Conservation (phyloP, 805 yeast species). For the Millerozyma acaciae region DNA sequence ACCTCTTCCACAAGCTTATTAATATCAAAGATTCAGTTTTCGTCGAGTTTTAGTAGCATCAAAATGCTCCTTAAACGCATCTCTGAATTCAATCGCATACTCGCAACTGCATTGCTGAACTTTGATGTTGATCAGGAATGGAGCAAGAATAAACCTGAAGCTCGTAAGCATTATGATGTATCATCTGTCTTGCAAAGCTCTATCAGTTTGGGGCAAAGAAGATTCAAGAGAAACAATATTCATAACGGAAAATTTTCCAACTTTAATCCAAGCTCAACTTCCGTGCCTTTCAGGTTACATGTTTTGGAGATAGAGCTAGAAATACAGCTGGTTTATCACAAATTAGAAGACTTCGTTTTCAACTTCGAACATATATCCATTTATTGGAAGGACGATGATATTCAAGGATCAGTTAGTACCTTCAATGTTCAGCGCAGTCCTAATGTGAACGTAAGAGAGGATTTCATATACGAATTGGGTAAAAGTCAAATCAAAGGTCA, state of each 20-base stretch:
- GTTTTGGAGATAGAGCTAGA: constrained; percentile 17
- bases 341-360: constrained; percentile 24
- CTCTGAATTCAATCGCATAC: constrained; percentile 6
- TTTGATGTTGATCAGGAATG: too few relatives aligned
- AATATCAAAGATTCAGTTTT: constrained; percentile 12
- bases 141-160: not conserved
- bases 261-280: constrained; percentile 24
- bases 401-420: constrained; percentile 20
- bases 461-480: constrained; percentile 17
- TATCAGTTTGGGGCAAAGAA: constrained; percentile 10
- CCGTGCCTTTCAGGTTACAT: constrained; percentile 32
- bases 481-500: constrained; percentile 2
- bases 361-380: constrained; percentile 18
- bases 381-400: constrained; percentile 16
- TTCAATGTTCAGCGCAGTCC: constrained; percentile 15
- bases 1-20: constrained; percentile 13
- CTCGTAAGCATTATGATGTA: too few relatives aligned
- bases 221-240: constrained; percentile 10
- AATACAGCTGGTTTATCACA: constrained; percentile 14
- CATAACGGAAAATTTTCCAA: too few relatives aligned
- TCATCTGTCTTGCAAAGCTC: constrained; percentile 7
- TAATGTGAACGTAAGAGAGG: constrained; percentile 7
- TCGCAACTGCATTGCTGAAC: too few relatives aligned
- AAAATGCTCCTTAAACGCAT: constrained; percentile 8
- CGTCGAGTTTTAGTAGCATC: constrained; percentile 9